A percentile compares a stretch with the other conserved stretches of the same genome.
These are phyloP conservation scores for Lentithecium fluviatile DNA, from an alignment of 495 filamentous ascomycete genomes.

Conservation along the genomic window DNA sequence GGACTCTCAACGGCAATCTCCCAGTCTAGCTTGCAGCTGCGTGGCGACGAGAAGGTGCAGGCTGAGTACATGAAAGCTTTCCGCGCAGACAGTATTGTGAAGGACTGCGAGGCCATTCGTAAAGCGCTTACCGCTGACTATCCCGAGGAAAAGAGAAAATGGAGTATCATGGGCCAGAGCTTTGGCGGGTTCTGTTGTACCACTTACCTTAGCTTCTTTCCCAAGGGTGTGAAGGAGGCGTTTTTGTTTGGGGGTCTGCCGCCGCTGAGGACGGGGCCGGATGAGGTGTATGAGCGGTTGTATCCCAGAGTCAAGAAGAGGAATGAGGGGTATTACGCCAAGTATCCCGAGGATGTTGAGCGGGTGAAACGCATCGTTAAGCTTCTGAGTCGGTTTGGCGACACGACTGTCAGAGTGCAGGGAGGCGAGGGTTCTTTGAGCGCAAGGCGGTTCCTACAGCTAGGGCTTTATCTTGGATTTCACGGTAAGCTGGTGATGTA, in stretches of 20 bases:
- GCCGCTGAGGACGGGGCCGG: slow-evolving; percentile 66
- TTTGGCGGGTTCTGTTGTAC: slow-evolving; percentile 86
- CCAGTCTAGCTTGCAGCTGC: slow-evolving; percentile 61
- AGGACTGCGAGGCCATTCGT: slow-evolving; percentile 83
- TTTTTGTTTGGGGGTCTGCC: slow-evolving; percentile 83
- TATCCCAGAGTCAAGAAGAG: slow-evolving; percentile 63
- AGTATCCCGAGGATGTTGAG: slow-evolving; percentile 80
- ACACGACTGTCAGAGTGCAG: slow-evolving; percentile 60
- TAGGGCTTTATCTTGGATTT: slow-evolving; percentile 73
- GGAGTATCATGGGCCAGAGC: slow-evolving; percentile 81
- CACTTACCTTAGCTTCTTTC: slow-evolving; percentile 78
- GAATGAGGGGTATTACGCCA: slow-evolving; percentile 77
- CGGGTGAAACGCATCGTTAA: slow-evolving; percentile 63
- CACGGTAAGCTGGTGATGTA: slow-evolving; percentile 56
- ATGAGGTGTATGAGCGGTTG: slow-evolving; percentile 71
- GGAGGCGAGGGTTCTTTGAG: slow-evolving; percentile 64
- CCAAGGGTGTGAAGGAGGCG: slow-evolving; percentile 73
- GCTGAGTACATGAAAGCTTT: slow-evolving; percentile 82
- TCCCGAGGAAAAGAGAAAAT: slow-evolving; percentile 69
- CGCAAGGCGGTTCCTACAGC: slow-evolving; percentile 65
- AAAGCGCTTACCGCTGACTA: slow-evolving; percentile 67
- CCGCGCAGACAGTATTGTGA: slow-evolving; percentile 82
- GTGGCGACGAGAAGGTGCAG: slow-evolving; percentile 64
- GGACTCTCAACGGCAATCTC: slow-evolving; percentile 79
- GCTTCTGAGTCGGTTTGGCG: slow-evolving; percentile 53